Percentiles rank a stretch among this genome's conserved stretches.
Conservation (phyloP, 2,329 filamentous ascomycete species). For the Fusarium hostae region DNA sequence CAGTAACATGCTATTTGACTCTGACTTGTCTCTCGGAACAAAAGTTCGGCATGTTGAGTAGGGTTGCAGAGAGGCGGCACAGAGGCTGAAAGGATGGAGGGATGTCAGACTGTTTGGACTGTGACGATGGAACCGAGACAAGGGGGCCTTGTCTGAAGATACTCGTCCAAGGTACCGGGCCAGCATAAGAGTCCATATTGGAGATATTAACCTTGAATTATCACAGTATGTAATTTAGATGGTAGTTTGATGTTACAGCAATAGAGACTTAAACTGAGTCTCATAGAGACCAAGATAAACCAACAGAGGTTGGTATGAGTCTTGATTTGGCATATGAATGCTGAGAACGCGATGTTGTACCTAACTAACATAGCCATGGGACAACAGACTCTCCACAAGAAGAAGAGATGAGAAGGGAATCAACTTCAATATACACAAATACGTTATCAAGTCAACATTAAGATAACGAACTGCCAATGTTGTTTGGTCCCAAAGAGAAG, state of each 20-base stretch:
- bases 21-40: not conserved
- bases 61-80: slow-evolving; percentile 8
- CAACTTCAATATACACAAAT: not conserved
- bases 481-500: not conserved
- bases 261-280: too few species aligned
- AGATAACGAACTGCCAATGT: not conserved
- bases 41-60: not conserved
- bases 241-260: not conserved
- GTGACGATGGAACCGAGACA: slow-evolving; percentile 19
- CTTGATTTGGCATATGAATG: slow-evolving; percentile 3
- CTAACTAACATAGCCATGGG: not conserved
- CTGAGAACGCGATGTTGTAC: slow-evolving; percentile 23
- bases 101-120: slow-evolving; percentile 18
- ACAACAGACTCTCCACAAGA: not conserved
- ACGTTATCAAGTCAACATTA: not conserved
- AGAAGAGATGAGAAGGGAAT: not conserved
- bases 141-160: slow-evolving; percentile 14
- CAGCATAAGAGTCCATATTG: not conserved
- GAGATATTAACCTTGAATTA: not conserved
- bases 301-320: not conserved
- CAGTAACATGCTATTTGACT: not conserved
- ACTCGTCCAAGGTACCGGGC: not conserved
- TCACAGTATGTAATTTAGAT: not conserved
- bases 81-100: not conserved
- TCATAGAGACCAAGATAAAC: not conserved